These are phyloP conservation scores for Venturia carpophila DNA, from an alignment of 2,329 filamentous ascomycete genomes.

Conservation along the genomic window DNA sequence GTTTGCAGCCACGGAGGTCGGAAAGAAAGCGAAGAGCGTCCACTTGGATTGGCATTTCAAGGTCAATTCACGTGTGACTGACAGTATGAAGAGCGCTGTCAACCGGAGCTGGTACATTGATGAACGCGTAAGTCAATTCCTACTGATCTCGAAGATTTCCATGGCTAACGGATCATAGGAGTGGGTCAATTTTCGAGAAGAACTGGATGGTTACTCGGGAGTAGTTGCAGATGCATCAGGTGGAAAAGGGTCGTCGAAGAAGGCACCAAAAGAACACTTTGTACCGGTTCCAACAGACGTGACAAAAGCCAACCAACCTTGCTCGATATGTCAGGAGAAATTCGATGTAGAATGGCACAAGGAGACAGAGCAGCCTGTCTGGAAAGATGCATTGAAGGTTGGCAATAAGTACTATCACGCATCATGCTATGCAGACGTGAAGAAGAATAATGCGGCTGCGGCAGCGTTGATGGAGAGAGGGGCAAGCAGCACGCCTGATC, in stretches of 20 bases:
- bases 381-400: constrained; percentile 78
- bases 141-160: neutral
- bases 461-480: constrained; percentile 14
- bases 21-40: constrained; percentile 75
- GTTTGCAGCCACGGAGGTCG: constrained; percentile 52
- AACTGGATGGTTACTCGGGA: constrained; percentile 51
- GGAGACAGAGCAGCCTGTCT: constrained; percentile 92
- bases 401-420: constrained; percentile 79
- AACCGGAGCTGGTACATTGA: constrained; percentile 94
- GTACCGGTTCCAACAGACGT: constrained; percentile 78
- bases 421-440: constrained; percentile 79
- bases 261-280: constrained; percentile 58
- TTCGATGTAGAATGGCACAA: constrained; percentile 91
- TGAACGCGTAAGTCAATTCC: constrained; percentile 56
- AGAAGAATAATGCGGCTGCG: constrained; percentile 39
- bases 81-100: constrained; percentile 76
- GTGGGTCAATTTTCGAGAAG: constrained; percentile 81
- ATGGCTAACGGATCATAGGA: constrained; percentile 47
- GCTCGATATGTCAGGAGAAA: constrained; percentile 90
- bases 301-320: constrained; percentile 65
- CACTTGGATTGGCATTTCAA: constrained; percentile 99
- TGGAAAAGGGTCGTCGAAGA: constrained; percentile 35
- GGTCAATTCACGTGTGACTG: constrained; percentile 79
- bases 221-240: constrained; percentile 6
- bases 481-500: constrained; percentile 17